Percentiles rank a stretch among this genome's conserved stretches.
phyloP scores from a whole-genome alignment of 495 filamentous ascomycete species.

The Stereocaulon alpinum region DNA sequence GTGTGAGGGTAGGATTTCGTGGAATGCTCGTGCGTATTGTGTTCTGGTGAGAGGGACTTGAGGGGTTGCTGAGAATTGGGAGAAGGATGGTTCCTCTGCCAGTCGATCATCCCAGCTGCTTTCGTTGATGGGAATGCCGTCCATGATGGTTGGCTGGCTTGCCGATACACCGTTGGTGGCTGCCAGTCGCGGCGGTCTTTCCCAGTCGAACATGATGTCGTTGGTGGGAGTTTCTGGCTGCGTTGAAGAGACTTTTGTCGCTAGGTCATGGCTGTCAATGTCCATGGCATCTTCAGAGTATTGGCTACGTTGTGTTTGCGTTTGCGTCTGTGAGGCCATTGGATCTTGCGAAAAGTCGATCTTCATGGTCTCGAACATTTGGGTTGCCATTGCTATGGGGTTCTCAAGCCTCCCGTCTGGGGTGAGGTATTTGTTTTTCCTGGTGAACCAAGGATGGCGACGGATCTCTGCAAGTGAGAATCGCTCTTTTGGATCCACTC shows the following conservation, averaged over 20 bases:
- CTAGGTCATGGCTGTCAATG: constrained; percentile 28
- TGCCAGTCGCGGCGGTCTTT: constrained; percentile 42
- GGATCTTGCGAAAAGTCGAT: constrained; percentile 77
- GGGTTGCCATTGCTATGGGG: constrained; percentile 71
- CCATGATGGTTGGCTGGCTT: constrained; percentile 37
- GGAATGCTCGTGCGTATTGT: constrained; percentile 77
- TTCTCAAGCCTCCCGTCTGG: constrained; percentile 67
- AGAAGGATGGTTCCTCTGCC: constrained; percentile 81
- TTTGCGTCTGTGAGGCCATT: constrained; percentile 34
- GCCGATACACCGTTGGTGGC: constrained; percentile 44
- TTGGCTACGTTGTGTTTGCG: constrained; percentile 30
- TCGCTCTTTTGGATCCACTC: constrained; percentile 59
- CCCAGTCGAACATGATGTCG: constrained; percentile 70
- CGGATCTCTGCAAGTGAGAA: constrained; percentile 83
- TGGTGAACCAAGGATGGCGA: constrained; percentile 90
- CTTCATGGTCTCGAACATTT: constrained; percentile 85
- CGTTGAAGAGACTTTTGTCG: constrained; percentile 48
- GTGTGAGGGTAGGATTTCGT: constrained; percentile 74
- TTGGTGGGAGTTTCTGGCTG: constrained; percentile 67
- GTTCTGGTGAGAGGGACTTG: constrained; percentile 73
- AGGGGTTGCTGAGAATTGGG: constrained; percentile 77
- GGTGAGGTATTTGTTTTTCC: constrained; percentile 65
- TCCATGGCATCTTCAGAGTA: constrained; percentile 37
- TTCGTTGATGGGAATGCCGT: constrained; percentile 24
- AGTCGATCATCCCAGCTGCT: constrained; percentile 49